Evolutionary conservation across 164 flowering plant species (phyloP).

Genomic region (Kalanchoe fedtschenkoi): DNA sequence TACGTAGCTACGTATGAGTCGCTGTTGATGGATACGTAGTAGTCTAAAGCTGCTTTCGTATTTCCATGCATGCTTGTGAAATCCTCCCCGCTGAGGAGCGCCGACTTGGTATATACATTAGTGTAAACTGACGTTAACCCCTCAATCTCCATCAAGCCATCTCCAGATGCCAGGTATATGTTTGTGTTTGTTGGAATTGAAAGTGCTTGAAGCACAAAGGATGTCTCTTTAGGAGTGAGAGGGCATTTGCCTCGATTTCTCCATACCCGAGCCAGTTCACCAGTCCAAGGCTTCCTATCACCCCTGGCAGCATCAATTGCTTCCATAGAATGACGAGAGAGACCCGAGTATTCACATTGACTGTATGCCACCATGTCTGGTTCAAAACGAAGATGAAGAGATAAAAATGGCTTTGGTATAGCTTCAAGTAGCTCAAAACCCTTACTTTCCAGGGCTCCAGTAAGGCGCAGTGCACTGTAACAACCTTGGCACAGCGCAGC

Average conservation of each 20-base stretch:
- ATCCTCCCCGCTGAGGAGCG: conserved; percentile 52
- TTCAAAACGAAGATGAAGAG: conserved; percentile 94
- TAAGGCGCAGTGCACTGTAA: conserved; percentile 67
- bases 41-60: conserved; percentile 96
- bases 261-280: conserved; percentile 72
- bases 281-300: conserved; percentile 83
- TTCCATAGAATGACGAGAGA: conserved; percentile 47
- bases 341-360: conserved; percentile 63
- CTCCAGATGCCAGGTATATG: conserved; percentile 92
- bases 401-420: conserved; percentile 85
- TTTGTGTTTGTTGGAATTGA: conserved; percentile 64
- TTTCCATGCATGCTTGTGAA: conserved; percentile 86
- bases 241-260: conserved; percentile 93
- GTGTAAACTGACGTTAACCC: conserved; percentile 67
- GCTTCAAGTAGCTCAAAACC: conserved; percentile 59
- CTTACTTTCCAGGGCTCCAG: conserved; percentile 52
- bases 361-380: conserved; percentile 99
- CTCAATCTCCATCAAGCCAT: conserved; percentile 81
- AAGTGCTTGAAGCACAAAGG: conserved; percentile 64
- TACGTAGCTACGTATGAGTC: conserved; percentile 86
- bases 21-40: conserved; percentile 79
- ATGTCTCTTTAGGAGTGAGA: conserved; percentile 84
- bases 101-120: conserved; percentile 67
- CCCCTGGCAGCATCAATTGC: conserved; percentile 67
- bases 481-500: conserved; percentile 91